These are phyloP conservation scores for Sequoiadendron giganteum DNA, from an alignment of 75 land plant genomes.

Conservation along the genomic window DNA sequence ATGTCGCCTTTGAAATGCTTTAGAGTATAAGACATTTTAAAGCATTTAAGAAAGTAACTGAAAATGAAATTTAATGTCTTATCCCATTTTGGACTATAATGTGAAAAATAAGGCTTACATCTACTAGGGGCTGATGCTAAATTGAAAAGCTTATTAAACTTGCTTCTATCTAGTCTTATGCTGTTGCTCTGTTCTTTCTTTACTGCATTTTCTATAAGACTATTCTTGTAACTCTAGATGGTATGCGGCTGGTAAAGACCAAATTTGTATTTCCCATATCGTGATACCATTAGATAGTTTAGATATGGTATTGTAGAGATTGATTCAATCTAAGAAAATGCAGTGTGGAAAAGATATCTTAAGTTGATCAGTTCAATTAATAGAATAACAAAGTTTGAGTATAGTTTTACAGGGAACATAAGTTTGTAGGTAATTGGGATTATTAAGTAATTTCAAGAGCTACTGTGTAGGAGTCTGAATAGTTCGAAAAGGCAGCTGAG, in stretches of 20 bases:
- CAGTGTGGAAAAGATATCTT: background rate
- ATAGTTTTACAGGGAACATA: background rate
- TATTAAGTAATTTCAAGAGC: background rate
- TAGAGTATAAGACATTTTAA: background rate
- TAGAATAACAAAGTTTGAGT: background rate
- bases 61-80: background rate
- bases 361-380: background rate
- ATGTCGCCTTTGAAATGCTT: background rate
- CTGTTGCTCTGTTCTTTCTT: no score
- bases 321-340: background rate
- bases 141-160: no score
- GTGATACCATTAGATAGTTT: no score
- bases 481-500: conserved; percentile 1
- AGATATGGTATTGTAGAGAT: background rate
- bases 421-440: background rate
- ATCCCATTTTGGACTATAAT: background rate
- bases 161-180: no score
- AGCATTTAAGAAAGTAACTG: background rate
- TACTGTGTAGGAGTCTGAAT: background rate
- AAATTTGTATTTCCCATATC: no score
- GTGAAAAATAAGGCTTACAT: no score
- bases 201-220: no score
- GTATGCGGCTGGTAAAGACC: no score
- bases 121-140: no score
- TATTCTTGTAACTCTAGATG: no score